Evolutionary conservation across 257 asterid species (phyloP), one percentile per base, ranked within the genome.

Genomic region (Nemophila menziesii): DNA sequence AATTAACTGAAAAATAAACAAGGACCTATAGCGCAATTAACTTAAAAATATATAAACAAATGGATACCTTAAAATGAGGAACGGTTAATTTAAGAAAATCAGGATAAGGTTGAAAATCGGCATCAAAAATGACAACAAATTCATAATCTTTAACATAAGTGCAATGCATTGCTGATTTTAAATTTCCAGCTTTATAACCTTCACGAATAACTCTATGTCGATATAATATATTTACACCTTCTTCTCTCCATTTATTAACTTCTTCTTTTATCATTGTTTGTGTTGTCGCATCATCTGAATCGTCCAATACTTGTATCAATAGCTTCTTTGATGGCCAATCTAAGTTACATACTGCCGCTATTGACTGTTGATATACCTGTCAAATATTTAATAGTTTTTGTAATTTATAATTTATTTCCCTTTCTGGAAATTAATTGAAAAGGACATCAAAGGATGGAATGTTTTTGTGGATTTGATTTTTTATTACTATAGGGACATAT

Each of bases 181-280:
- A 86, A 63, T 89, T 89, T 33, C 97, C 97, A 11, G 95, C 97
- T 52, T 89, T 89, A 39, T 89, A 89, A 24, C 97, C 97, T 17
- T 89, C 95, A 44, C 97, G 70, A 26, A 78, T 70, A 54, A 80
- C 95, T 45, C 97, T 74, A 53, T 80, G 95, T 44, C 95, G 64
- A 64, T 87, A 87, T 0, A 83, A 51, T 46, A 87, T 87, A 68
- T 80, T 83, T 50, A 70, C 90, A 57, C 78, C 95, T 20, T 69
- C 79, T 11, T 69, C 67, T 60, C 75, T 86, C 97, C 97, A 87
- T 58, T 78, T 84, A 4, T 67, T 67, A 33, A 87, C 95, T 67
- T 87, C 97, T 33, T 83, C 97, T 37, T 72, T 67, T 41, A 87
- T 87, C 48, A 87, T 63, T 20, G 49, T 36, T 59, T 69, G 80